A percentile compares a stretch with the other conserved stretches of the same genome.
phyloP scores from a whole-genome alignment of 345 rosid genomes.

The Hibiscus trionum region DNA sequence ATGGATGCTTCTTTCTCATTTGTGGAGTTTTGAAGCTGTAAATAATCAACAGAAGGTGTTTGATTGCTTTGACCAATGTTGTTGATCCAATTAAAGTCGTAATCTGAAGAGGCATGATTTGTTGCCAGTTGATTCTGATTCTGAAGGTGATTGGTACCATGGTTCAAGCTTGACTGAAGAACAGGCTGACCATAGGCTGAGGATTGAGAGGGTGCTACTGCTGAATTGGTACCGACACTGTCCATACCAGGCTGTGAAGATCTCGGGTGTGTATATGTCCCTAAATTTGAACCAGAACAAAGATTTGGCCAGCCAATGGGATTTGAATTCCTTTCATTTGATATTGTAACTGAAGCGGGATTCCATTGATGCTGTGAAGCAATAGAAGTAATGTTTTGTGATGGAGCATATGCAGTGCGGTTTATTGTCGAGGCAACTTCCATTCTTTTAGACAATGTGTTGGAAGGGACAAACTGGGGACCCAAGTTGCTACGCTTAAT shows the following conservation, averaged over 20 bases:
- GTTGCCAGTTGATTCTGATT: conserved; percentile 15
- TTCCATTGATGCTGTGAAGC: too few species aligned
- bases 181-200: conserved; percentile 5
- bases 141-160: conserved; percentile 2
- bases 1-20: conserved; percentile 10
- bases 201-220: neutral
- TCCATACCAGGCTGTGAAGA: conserved; percentile 12
- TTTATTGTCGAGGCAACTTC: conserved; percentile 12
- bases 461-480: conserved; percentile 24
- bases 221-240: conserved; percentile 4
- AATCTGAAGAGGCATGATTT: conserved; percentile 12
- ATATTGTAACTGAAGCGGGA: conserved; percentile 6
- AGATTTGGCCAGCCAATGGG: conserved; percentile 13
- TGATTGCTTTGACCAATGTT: conserved; percentile 16
- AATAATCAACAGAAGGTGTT: conserved; percentile 14
- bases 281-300: conserved; percentile 8
- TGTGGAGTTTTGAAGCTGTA: conserved; percentile 11
- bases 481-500: conserved; percentile 14
- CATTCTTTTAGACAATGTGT: conserved; percentile 19
- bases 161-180: conserved; percentile 13
- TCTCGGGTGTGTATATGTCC: conserved; percentile 5
- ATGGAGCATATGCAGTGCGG: neutral
- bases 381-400: too few species aligned
- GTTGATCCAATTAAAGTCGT: conserved; percentile 11
- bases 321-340: conserved; percentile 13